phyloP scores from a whole-genome alignment of 345 rosid species.

The Brassica juncea region DNA sequence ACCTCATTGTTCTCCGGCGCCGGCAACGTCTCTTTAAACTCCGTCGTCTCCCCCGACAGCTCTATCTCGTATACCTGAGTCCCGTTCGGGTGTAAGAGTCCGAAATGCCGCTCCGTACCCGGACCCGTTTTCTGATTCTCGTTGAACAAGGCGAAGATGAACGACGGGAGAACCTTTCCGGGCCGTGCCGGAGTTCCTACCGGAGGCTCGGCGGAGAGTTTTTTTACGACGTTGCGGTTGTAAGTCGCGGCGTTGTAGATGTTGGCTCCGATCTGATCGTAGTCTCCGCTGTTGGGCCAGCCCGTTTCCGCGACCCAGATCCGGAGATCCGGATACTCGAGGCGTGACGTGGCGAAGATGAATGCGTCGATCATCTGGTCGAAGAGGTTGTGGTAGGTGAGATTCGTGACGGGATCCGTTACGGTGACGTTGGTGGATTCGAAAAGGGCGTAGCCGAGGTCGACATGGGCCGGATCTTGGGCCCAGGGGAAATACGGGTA shows the following conservation, averaged over 20 bases:
- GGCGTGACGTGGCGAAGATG: constrained; percentile 72
- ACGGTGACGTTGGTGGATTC: constrained; percentile 53
- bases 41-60: constrained; percentile 60
- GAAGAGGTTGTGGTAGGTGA: constrained; percentile 76
- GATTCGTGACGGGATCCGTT: constrained; percentile 63
- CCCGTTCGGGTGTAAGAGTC: constrained; percentile 74
- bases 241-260: constrained; percentile 85
- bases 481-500: constrained; percentile 89
- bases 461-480: constrained; percentile 49
- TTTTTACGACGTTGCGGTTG: constrained; percentile 70
- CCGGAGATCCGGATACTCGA: constrained; percentile 72
- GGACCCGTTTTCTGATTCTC: constrained; percentile 92
- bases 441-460: constrained; percentile 71
- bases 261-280: constrained; percentile 89
- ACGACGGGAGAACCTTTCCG: constrained; percentile 59
- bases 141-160: constrained; percentile 74
- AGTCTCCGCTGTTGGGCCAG: constrained; percentile 91
- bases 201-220: constrained; percentile 57
- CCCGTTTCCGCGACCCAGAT: constrained; percentile 95
- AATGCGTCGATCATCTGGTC: constrained; percentile 90
- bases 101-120: constrained; percentile 93
- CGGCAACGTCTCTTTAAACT: constrained; percentile 51
- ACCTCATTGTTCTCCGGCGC: constrained; percentile 69
- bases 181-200: constrained; percentile 92
- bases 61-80: constrained; percentile 60